These are phyloP conservation scores for Gossypium rotundifolium DNA, from an alignment of 345 rosid genomes.

Conservation along the genomic window DNA sequence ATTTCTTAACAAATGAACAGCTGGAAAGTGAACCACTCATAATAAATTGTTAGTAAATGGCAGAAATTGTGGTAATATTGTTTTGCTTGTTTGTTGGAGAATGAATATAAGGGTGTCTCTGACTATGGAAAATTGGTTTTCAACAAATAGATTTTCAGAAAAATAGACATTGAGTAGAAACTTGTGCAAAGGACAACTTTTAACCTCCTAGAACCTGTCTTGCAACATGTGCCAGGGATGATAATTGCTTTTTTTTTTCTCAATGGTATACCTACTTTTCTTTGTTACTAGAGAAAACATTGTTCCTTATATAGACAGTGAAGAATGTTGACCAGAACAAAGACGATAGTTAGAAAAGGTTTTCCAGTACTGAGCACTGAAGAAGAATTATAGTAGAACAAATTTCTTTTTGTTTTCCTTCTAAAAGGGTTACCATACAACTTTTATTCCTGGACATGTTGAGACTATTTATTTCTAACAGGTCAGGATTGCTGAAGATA, in stretches of 20 bases:
- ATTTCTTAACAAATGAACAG: neutral
- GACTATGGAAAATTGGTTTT: neutral
- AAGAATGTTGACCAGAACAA: neutral
- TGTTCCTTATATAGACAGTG: neutral
- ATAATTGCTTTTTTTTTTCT: neutral
- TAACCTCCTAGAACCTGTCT: neutral
- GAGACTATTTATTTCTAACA: conserved; percentile 21
- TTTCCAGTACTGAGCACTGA: neutral
- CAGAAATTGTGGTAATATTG: neutral
- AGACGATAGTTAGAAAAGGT: neutral
- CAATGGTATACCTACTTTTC: neutral
- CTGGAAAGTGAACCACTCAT: neutral
- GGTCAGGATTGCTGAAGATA: conserved; percentile 70
- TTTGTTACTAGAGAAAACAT: neutral
- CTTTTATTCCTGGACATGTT: neutral
- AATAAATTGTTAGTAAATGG: neutral
- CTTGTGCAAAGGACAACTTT: neutral
- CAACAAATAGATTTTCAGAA: neutral
- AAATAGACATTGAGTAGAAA: neutral
- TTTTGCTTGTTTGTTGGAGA: neutral
- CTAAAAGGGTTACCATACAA: neutral
- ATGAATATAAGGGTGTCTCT: neutral
- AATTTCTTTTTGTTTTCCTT: neutral
- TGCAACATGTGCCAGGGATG: neutral
- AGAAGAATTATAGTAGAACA: neutral